phyloP scores from a whole-genome alignment of 2,329 filamentous ascomycete genomes.

The Ophiocordyceps camponoti-saundersi region DNA sequence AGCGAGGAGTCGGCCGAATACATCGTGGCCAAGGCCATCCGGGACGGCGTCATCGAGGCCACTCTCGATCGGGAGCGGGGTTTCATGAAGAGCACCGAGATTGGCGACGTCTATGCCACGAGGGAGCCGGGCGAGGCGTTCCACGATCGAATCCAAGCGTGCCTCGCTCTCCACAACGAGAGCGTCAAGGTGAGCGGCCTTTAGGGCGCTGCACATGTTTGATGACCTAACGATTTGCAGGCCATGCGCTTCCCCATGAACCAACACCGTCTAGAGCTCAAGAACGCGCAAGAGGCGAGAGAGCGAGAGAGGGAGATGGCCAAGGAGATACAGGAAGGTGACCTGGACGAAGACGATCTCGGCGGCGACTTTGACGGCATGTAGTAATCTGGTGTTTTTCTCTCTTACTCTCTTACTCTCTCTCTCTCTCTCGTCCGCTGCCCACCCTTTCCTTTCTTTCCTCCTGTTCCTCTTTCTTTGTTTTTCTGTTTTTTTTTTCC shows the following conservation, averaged over 20 bases:
- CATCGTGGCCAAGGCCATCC: constrained; percentile 96
- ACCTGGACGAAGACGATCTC: constrained; percentile 91
- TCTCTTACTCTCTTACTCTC: neutral
- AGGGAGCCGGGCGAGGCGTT: constrained; percentile 92
- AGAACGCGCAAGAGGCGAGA: constrained; percentile 95
- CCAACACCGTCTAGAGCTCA: constrained; percentile 89
- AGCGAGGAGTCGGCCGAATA: constrained; percentile 98
- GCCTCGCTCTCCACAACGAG: constrained; percentile 84
- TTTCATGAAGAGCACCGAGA: constrained; percentile 97
- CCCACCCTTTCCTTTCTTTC: neutral
- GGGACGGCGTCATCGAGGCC: constrained; percentile 93
- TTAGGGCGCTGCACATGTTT: neutral
- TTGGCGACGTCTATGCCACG: constrained; percentile 91
- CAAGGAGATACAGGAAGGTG: constrained; percentile 96
- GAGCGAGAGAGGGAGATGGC: constrained; percentile 93
- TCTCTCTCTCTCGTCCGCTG: neutral
- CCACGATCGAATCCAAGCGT: constrained; percentile 89
- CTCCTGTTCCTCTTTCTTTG: neutral
- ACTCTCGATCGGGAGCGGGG: constrained; percentile 85
- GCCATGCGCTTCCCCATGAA: constrained; percentile 99
- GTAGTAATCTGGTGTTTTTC: constrained; percentile 28
- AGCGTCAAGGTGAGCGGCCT: constrained; percentile 71
- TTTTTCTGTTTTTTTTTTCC: neutral
- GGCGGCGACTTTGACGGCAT: constrained; percentile 93
- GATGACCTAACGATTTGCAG: constrained; percentile 22